Conservation (phyloP, 2,329 filamentous ascomycete species). For the Pseudophaeomoniella oleicola region DNA sequence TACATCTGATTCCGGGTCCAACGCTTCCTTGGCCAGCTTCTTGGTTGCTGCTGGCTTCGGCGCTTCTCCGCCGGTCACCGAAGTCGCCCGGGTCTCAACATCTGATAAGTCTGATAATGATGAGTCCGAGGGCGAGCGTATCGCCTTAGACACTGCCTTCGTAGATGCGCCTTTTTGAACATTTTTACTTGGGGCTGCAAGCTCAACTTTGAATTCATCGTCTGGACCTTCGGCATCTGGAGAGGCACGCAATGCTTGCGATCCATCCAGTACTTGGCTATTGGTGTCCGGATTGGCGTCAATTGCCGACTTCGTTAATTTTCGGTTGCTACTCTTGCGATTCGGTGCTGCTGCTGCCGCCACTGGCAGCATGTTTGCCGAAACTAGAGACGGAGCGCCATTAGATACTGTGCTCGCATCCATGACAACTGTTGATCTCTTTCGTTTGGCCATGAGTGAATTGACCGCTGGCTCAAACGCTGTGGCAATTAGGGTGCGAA, state of each 20-base stretch:
- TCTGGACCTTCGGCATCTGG: conserved; percentile 12
- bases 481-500: no score
- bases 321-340: background rate
- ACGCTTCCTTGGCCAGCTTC: conserved; percentile 3
- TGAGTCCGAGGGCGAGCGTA: conserved; percentile 6
- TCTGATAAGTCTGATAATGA: conserved; percentile 15
- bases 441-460: conserved; percentile 11
- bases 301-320: conserved; percentile 4
- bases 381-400: background rate
- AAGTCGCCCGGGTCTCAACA: conserved; percentile 10
- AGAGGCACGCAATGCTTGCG: conserved; percentile 13
- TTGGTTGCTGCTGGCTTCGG: conserved; percentile 5
- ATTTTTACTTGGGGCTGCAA: conserved; percentile 3
- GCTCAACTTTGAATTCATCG: conserved; percentile 2
- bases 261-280: conserved; percentile 12
- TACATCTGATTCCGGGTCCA: conserved; percentile 40
- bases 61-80: conserved; percentile 7
- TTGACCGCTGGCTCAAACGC: no score
- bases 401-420: background rate
- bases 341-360: background rate
- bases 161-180: conserved; percentile 1
- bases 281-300: conserved; percentile 16
- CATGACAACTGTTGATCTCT: conserved; percentile 6
- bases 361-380: background rate
- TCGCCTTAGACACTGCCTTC: conserved; percentile 6